Conservation (phyloP, 1,284 basidiomycete genomes). For the Pascua guehoae region DNA sequence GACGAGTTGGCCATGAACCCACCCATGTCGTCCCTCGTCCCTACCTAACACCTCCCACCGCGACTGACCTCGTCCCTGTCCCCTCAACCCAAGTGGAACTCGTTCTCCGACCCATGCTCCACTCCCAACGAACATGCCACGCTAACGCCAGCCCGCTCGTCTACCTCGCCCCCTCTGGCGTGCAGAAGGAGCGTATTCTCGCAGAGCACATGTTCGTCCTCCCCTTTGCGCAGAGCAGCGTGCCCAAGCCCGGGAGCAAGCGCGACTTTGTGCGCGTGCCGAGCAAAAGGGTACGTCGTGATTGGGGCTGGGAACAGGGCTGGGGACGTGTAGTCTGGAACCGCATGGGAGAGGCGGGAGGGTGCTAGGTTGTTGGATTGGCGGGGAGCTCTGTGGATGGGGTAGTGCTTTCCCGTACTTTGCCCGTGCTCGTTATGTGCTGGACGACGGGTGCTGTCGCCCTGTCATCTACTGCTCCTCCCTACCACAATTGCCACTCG, state of each 20-base stretch:
- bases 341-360: too few species aligned
- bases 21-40: neutral
- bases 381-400: too few species aligned
- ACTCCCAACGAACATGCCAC: neutral
- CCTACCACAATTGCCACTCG: too few species aligned
- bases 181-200: constrained; percentile 80
- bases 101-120: too few species aligned
- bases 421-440: too few species aligned
- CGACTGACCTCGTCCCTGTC: neutral
- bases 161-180: constrained; percentile 79
- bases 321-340: too few species aligned
- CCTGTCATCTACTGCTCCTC: too few species aligned
- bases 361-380: constrained; percentile 1
- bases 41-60: neutral
- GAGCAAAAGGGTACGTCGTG: constrained; percentile 48
- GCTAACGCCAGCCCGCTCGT: constrained; percentile 60
- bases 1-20: too few species aligned
- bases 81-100: too few species aligned
- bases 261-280: constrained; percentile 72
- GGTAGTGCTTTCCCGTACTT: too few species aligned
- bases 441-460: too few species aligned
- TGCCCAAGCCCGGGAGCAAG: constrained; percentile 61
- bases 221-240: constrained; percentile 63
- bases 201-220: constrained; percentile 77
- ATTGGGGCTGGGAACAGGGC: too few species aligned